A percentile compares a stretch with the other conserved stretches of the same genome.
Evolutionary conservation across 225 moss, liverwort and hornwort genomes (phyloP).

Genomic region (Sphagnum tenellum): DNA sequence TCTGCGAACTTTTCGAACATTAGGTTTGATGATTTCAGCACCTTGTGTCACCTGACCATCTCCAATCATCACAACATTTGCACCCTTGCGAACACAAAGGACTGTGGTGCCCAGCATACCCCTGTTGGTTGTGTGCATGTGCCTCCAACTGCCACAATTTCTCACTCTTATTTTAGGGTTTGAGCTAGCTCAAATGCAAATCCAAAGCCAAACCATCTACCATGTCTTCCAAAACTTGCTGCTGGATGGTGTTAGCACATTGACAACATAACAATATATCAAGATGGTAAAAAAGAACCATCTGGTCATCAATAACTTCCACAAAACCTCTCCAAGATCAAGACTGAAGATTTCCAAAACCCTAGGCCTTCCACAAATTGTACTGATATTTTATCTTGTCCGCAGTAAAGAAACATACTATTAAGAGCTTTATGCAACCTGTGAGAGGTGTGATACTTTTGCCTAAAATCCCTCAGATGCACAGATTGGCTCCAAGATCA

Average conservation of each 20-base stretch:
- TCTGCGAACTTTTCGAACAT: conserved; percentile 83
- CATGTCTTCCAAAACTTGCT: neutral
- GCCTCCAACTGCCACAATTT: conserved; percentile 19
- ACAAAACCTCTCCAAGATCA: too few relatives aligned
- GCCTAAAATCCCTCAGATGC: neutral
- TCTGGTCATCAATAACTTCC: too few relatives aligned
- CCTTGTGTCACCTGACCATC: conserved; percentile 90
- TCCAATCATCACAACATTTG: conserved; percentile 79
- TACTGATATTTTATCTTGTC: neutral
- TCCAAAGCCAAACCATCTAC: neutral
- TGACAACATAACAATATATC: neutral
- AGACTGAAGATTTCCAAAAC: too few relatives aligned
- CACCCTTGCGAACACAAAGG: conserved; percentile 72
- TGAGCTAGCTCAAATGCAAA: neutral
- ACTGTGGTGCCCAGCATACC: conserved; percentile 88
- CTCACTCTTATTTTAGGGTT: conserved; percentile 2
- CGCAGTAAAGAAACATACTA: neutral
- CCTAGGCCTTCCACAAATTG: too few relatives aligned
- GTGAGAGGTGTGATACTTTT: neutral
- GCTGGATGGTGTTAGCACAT: neutral
- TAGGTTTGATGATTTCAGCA: conserved; percentile 86
- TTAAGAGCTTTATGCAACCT: neutral
- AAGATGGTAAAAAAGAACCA: neutral
- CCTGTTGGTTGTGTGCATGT: conserved; percentile 39
- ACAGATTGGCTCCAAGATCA: neutral